phyloP scores from a whole-genome alignment of 2,329 filamentous ascomycete genomes.

The Aspergillus sergii region DNA sequence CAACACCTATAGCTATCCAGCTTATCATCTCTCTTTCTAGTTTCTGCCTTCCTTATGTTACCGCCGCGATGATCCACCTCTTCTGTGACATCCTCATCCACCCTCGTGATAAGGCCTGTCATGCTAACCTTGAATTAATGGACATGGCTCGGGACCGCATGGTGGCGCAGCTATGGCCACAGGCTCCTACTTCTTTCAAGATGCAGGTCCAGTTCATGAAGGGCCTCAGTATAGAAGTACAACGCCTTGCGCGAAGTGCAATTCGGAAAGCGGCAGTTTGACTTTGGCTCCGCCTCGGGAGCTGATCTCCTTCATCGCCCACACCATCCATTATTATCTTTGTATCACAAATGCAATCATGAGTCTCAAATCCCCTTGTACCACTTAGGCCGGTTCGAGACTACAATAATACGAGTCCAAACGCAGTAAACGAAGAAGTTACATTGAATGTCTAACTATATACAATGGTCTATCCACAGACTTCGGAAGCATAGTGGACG shows the following conservation, averaged over 20 bases:
- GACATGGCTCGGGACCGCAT: background rate
- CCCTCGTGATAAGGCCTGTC: slow-evolving; percentile 5
- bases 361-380: no score
- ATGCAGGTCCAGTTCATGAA: slow-evolving; percentile 11
- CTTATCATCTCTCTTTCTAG: background rate
- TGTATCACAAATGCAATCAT: background rate
- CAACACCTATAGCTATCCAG: no score
- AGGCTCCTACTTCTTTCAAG: slow-evolving; percentile 1
- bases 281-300: background rate
- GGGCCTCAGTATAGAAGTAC: slow-evolving; percentile 11
- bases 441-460: no score
- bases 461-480: no score
- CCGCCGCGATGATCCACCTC: slow-evolving; percentile 8
- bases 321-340: no score
- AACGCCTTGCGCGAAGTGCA: slow-evolving; percentile 9
- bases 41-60: slow-evolving; percentile 13
- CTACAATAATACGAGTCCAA: no score
- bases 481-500: no score
- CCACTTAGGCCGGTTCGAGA: no score
- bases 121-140: slow-evolving; percentile 10
- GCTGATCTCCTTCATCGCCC: no score
- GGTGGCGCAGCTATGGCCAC: background rate
- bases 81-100: slow-evolving; percentile 16
- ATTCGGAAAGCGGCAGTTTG: slow-evolving; percentile 5
- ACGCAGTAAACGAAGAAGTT: no score